These are phyloP conservation scores for Eimeria tenella DNA, from an alignment of 169 alveolate species.

Conservation along the genomic window DNA sequence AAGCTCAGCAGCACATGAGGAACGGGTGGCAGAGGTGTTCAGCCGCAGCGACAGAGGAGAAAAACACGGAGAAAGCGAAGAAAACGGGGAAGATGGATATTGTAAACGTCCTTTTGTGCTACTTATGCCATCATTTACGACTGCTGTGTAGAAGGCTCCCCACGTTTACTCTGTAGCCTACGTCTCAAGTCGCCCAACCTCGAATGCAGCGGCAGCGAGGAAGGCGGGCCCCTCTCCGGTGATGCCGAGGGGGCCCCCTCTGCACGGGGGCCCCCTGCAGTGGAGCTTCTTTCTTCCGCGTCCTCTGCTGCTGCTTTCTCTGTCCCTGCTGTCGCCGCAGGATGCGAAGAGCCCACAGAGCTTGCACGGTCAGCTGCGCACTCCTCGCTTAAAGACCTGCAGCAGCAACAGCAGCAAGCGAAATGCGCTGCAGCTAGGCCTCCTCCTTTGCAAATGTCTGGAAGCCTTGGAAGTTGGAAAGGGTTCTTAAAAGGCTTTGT, in stretches of 20 bases:
- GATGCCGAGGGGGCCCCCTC: constrained; percentile 12
- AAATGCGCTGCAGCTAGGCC: background rate
- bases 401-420: constrained; percentile 37
- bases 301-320: constrained; percentile 33
- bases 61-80: background rate
- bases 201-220: constrained; percentile 41
- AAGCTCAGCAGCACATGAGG: background rate
- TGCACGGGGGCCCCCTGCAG: background rate
- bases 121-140: background rate
- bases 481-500: background rate
- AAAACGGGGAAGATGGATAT: background rate
- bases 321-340: background rate
- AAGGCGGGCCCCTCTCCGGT: constrained; percentile 39
- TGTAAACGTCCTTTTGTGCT: background rate
- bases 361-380: constrained; percentile 13
- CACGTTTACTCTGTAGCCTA: constrained; percentile 20
- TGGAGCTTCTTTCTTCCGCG: background rate
- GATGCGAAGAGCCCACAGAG: constrained; percentile 38
- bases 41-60: background rate
- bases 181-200: constrained; percentile 30
- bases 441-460: background rate
- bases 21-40: background rate
- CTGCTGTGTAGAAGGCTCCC: constrained; percentile 26
- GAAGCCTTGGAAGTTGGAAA: background rate
- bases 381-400: constrained; percentile 53